Conservation (phyloP, 495 filamentous ascomycete species). For the Aspergillus bertholletiae region DNA sequence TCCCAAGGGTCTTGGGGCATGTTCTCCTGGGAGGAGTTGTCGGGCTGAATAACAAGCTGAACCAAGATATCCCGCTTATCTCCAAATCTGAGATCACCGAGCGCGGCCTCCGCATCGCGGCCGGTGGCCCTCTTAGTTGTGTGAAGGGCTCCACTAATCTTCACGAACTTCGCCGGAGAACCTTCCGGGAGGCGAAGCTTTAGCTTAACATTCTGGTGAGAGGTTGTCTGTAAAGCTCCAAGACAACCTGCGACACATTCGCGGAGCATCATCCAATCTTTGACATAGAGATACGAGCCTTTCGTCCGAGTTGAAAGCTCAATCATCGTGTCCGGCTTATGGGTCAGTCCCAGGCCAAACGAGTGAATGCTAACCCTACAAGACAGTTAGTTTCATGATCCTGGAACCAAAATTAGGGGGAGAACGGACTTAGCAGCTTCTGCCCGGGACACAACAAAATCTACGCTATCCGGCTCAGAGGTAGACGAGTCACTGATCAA, state of each 20-base stretch:
- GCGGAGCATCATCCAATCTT: conserved; percentile 99
- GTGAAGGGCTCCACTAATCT: conserved; percentile 95
- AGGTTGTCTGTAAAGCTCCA: conserved; percentile 88
- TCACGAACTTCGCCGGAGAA: conserved; percentile 95
- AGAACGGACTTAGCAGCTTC: conserved; percentile 89
- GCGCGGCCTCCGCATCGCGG: conserved; percentile 85
- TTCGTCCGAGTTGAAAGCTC: conserved; percentile 94
- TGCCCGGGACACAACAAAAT: conserved; percentile 96
- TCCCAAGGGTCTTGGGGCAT: conserved; percentile 95
- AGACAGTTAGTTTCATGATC: conserved; percentile 21
- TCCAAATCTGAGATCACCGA: conserved; percentile 92
- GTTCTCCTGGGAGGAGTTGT: conserved; percentile 80
- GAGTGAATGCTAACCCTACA: conserved; percentile 89
- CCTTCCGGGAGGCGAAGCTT: conserved; percentile 94
- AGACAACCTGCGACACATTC: conserved; percentile 96
- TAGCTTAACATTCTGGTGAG: conserved; percentile 98
- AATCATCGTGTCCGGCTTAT: conserved; percentile 99
- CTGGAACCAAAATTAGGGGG: background rate
- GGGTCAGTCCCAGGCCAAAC: conserved; percentile 91
- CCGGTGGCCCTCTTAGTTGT: conserved; percentile 98
- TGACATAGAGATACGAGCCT: conserved; percentile 95
- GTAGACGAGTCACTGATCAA: conserved; percentile 99
- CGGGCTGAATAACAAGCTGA: conserved; percentile 88
- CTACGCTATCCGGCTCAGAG: conserved; percentile 91
- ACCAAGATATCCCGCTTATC: conserved; percentile 97